Evolutionary conservation across 192 early-diverging fungal species (phyloP).

Genomic region (Rhizophagus sp.): DNA sequence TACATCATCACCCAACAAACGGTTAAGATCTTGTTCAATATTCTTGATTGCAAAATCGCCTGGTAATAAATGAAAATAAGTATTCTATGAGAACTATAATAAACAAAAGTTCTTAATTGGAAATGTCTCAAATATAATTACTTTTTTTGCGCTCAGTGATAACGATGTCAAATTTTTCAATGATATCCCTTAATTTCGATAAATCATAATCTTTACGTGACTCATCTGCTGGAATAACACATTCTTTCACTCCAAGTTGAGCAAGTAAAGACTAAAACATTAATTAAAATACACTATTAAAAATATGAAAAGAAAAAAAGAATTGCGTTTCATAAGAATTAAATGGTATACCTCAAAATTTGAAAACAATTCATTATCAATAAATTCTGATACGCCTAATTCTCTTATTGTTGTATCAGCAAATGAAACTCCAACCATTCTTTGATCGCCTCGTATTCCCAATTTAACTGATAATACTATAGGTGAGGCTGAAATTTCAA

Average conservation of each 20-base stretch:
- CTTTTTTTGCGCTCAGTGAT: constrained; percentile 67
- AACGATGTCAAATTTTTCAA: constrained; percentile 78
- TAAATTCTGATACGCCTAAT: constrained; percentile 85
- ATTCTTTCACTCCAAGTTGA: constrained; percentile 94
- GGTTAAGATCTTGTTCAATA: constrained; percentile 84
- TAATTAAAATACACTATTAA: background rate
- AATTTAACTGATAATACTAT: constrained; percentile 82
- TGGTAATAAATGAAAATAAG: constrained; percentile 18
- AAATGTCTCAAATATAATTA: constrained; percentile 22
- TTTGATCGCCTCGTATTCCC: constrained; percentile 57
- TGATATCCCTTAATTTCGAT: constrained; percentile 65
- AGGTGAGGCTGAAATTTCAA: constrained; percentile 72
- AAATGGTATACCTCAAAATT: constrained; percentile 78
- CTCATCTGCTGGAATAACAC: constrained; percentile 64
- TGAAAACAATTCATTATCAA: constrained; percentile 90
- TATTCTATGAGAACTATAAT: background rate
- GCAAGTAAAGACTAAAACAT: constrained; percentile 72
- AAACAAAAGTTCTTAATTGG: background rate
- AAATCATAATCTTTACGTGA: constrained; percentile 65
- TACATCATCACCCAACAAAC: constrained; percentile 70
- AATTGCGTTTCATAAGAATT: background rate
- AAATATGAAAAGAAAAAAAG: constrained; percentile 1
- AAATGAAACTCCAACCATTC: constrained; percentile 84
- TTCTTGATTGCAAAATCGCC: constrained; percentile 73
- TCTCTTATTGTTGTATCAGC: constrained; percentile 82